Evolutionary conservation across 1,139 yeast species (phyloP), one percentile per base, ranked within the genome.

Genomic region (Meyerozyma guilliermondii): DNA sequence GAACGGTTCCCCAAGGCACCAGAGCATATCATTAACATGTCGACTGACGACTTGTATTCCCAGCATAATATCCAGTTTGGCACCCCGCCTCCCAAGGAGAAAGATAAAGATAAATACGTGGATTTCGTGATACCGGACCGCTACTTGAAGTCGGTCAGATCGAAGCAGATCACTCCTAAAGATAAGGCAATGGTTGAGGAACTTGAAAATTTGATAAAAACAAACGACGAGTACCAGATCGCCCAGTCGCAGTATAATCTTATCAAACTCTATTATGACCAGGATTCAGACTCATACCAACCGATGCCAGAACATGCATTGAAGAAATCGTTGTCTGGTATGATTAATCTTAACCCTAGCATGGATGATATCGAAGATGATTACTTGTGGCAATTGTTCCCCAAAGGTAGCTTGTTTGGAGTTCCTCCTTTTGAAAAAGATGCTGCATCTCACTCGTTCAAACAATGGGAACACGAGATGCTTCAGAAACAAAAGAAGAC

Each of bases 311-410:
- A 64, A 43, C 77, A 72, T 46, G 63, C 73, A 1, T 56, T 71
- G 38, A 68, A 67, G 44, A 65, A 61, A 44, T 61, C 75, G 3
- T 53, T 71, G 34, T 66, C 73, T 42, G 75, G 75, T 6, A 65
- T 69, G 67, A 59, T 67, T 24, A 64, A 64, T 39, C 50, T 68
- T 44, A 70, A 71, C 47, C 65, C 67, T 3, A 56, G 58, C 17
- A 56, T 71, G 44, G 58, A 62, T 14, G 66, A 63, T 39, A 62
- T 72, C 13, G 66, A 66, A 41, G 74, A 72, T 47, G 71, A 65
- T 31, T 69, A 65, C 45, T 60, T 72, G 35, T 71, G 77, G 76
- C 56, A 63, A 13, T 45, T 68, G 37, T 55, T 67, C 29, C 76
- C 76, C 1, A 58, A 59, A 36, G 66, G 60, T 17, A 62, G 61